Evolutionary conservation across 2,329 filamentous ascomycete species (phyloP).

Genomic region (Aspergillus pseudonomiae): DNA sequence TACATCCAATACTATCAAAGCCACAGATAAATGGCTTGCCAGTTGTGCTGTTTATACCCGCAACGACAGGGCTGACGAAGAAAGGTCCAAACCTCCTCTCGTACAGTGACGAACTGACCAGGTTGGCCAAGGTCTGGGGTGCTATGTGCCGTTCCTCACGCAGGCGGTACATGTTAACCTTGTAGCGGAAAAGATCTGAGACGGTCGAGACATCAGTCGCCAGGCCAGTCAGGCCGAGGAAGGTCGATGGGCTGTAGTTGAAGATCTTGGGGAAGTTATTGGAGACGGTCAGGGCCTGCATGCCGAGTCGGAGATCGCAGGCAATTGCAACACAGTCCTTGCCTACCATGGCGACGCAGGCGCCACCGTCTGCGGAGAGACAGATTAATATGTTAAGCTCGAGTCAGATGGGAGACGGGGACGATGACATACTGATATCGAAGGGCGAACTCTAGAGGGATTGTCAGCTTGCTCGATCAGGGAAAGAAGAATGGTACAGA

Average conservation of each 20-base stretch:
- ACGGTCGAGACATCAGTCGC: constrained; percentile 95
- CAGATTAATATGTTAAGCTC: constrained; percentile 10
- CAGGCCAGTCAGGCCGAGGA: constrained; percentile 92
- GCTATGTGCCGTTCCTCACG: constrained; percentile 97
- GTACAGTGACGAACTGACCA: constrained; percentile 88
- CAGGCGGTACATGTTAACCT: constrained; percentile 99
- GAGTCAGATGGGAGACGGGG: constrained; percentile 13
- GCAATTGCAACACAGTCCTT: constrained; percentile 99
- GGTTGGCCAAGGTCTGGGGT: constrained; percentile 92
- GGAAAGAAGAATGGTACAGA: constrained; percentile 11
- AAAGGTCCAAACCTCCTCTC: constrained; percentile 95
- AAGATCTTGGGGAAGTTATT: constrained; percentile 99
- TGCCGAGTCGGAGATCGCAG: constrained; percentile 95
- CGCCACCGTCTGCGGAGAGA: constrained; percentile 69
- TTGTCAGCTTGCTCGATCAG: constrained; percentile 34
- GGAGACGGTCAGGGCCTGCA: constrained; percentile 94
- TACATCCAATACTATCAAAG: constrained; percentile 98
- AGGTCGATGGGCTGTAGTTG: constrained; percentile 86
- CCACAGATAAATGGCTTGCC: constrained; percentile 97
- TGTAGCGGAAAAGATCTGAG: constrained; percentile 97
- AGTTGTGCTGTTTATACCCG: constrained; percentile 91
- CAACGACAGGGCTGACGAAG: constrained; percentile 93
- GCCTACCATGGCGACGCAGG: constrained; percentile 97
- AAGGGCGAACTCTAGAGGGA: constrained; percentile 77
- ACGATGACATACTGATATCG: constrained; percentile 76